Conservation (phyloP, 2,329 filamentous ascomycete species). For the Aureobasidium sp. region DNA sequence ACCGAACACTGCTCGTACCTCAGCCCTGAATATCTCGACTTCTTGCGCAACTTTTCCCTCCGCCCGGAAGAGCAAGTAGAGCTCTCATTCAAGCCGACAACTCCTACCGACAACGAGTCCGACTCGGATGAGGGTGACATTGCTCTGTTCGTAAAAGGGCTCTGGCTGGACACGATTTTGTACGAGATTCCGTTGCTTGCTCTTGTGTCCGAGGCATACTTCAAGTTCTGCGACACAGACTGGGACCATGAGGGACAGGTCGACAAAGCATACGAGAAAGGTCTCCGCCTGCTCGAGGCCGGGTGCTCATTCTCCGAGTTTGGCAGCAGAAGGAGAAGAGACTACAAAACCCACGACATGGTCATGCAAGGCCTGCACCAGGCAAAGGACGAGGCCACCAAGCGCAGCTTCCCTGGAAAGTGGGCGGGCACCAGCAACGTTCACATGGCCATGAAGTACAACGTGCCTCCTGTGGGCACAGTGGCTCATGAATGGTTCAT, state of each 20-base stretch:
- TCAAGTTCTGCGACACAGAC: constrained; percentile 89
- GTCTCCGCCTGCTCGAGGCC: constrained; percentile 64
- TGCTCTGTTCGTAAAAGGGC: constrained; percentile 67
- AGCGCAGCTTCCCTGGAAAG: constrained; percentile 59
- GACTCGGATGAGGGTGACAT: constrained; percentile 66
- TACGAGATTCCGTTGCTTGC: constrained; percentile 96
- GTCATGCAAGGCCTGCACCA: constrained; percentile 81
- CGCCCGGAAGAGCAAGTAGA: constrained; percentile 73
- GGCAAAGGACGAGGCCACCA: constrained; percentile 58
- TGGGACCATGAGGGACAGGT: constrained; percentile 87
- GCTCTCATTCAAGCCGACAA: constrained; percentile 54
- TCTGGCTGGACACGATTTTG: constrained; percentile 91
- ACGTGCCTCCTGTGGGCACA: constrained; percentile 76
- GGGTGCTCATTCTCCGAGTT: constrained; percentile 93
- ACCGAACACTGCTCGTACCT: constrained; percentile 75
- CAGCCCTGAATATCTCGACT: constrained; percentile 67
- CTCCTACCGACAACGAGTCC: constrained; percentile 32
- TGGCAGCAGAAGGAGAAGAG: constrained; percentile 77
- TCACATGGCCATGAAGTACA: constrained; percentile 90
- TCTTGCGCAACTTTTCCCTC: constrained; percentile 73
- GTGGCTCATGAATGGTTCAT: constrained; percentile 99
- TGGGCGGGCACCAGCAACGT: constrained; percentile 92
- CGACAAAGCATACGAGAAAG: constrained; percentile 77
- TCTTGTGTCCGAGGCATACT: constrained; percentile 90
- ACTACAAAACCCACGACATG: constrained; percentile 90